Conservation (phyloP, 2,329 filamentous ascomycete species). For the Ophiostoma sp. region DNA sequence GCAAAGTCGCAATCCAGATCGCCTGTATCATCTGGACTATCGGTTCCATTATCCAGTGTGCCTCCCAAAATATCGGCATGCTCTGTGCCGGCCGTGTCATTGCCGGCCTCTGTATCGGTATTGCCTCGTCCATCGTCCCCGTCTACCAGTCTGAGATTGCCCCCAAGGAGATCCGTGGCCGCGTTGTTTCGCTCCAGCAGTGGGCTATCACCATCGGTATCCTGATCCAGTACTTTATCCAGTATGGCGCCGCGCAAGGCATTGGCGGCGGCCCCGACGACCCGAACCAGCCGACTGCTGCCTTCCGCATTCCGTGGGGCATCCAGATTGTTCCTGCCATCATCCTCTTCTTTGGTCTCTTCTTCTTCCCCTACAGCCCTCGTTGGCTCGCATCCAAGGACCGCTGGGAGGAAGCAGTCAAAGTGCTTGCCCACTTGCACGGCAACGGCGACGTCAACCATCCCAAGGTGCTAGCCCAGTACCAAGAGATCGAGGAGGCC, state of each 20-base stretch:
- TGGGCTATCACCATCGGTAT: conserved; percentile 55
- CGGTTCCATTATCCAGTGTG: conserved; percentile 52
- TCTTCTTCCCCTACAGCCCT: conserved; percentile 65
- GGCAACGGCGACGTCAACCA: conserved; percentile 51
- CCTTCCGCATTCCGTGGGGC: conserved; percentile 58
- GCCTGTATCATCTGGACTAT: conserved; percentile 48
- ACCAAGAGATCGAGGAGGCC: conserved; percentile 54
- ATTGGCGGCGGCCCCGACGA: conserved; percentile 47
- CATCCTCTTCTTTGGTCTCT: conserved; percentile 49
- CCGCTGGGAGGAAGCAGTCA: conserved; percentile 59
- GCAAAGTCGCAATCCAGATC: conserved; percentile 46
- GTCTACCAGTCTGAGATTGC: conserved; percentile 65
- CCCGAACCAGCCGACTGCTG: conserved; percentile 45
- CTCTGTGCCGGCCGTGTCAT: conserved; percentile 65
- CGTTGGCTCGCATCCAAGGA: conserved; percentile 66
- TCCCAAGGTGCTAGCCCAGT: conserved; percentile 57
- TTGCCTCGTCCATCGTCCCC: conserved; percentile 64
- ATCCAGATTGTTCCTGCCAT: conserved; percentile 51
- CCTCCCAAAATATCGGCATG: conserved; percentile 62
- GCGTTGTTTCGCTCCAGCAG: conserved; percentile 60
- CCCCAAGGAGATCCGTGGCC: conserved; percentile 51
- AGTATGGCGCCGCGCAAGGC: conserved; percentile 54
- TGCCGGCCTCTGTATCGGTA: conserved; percentile 68
- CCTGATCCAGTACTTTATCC: conserved; percentile 54
- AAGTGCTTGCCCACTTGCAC: conserved; percentile 54